A percentile compares a stretch with the other conserved stretches of the same genome.
Conservation (phyloP, 768 basidiomycete species). For the Kwoniella heveanensis region DNA sequence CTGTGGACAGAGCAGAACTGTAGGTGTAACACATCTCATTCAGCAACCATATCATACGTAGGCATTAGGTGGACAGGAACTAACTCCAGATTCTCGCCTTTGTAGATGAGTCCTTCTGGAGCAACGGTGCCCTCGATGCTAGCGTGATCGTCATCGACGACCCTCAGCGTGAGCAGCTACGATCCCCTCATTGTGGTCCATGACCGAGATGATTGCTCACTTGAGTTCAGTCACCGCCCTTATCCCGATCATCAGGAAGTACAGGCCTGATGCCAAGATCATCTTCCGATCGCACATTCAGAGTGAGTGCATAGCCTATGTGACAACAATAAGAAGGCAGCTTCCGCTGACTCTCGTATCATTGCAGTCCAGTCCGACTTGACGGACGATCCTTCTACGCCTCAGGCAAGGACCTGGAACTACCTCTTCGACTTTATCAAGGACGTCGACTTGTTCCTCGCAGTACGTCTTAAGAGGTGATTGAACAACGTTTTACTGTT, state of each 20-base stretch:
- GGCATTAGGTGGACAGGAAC: neutral
- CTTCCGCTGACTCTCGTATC: too few species aligned
- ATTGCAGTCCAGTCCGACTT: slow-evolving; percentile 64
- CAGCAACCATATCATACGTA: neutral
- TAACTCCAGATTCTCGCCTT: neutral
- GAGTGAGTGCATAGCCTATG: too few species aligned
- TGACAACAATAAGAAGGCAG: too few species aligned
- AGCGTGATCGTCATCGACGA: slow-evolving; percentile 76
- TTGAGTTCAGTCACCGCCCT: slow-evolving; percentile 69
- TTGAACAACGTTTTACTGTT: slow-evolving; percentile 1
- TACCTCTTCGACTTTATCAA: slow-evolving; percentile 93
- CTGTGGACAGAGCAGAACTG: slow-evolving; percentile 81
- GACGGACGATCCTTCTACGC: slow-evolving; percentile 75
- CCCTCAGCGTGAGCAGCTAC: slow-evolving; percentile 56
- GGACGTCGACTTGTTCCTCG: slow-evolving; percentile 82
- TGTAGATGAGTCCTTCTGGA: slow-evolving; percentile 68
- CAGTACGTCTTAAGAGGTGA: slow-evolving; percentile 59
- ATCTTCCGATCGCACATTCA: slow-evolving; percentile 95
- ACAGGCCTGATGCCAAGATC: slow-evolving; percentile 81
- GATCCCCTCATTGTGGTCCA: too few species aligned
- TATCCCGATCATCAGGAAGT: slow-evolving; percentile 85
- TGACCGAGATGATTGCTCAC: too few species aligned
- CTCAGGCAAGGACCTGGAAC: slow-evolving; percentile 89
- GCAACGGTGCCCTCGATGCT: slow-evolving; percentile 75
- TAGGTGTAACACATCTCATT: slow-evolving; percentile 29